Base-by-base conservation (phyloP, 441 rosid species). In the Gossypium davidsonii region DNA sequence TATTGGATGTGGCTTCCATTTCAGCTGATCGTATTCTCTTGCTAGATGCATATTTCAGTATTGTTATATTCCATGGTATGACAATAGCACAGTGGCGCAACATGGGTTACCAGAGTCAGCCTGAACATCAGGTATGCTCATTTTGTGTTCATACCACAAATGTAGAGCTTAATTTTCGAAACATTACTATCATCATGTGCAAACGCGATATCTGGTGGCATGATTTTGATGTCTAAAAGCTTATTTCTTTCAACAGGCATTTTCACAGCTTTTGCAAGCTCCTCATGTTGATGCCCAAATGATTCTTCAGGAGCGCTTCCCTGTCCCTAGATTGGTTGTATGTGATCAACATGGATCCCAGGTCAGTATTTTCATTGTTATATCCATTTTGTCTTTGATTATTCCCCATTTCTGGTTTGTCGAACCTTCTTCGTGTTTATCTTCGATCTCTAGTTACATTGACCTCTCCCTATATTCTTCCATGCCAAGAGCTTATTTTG, bases 341-440 rank as follows among this genome's bases (percentile, higher is more conserved):
- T 96, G 99, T 78, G 98, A 96, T 84, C 99, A 96, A 79, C 99
- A 96, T 85, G 99, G 99, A 68, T 96, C 99, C 17, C 99, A 96
- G 98, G 98, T 90, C 55, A 49, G 83, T 80, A 69, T 68, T 42
- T 42, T 42, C 48, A 10, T 42, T 42, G 14, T 42, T 42, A 42
- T 42, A 42, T 42, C 48, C 48, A 42, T 42, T 39, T 39, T 42
- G 48, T 2, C 14, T 42, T 42, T 42, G 48, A 42, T 42, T 42
- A 9, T 42, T 42, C 48, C 4, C 3, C 48, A 2, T 9, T 42
- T 42, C 48, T 42, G 48, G 46, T 39, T 39, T 2, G 46, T 39
- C 11, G 12, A 39, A 39, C 46, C 46, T 8, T 39, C 46, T 39
- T 39, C 48, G 3, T 42, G 48, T 42, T 42, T 42, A 39, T 39